Percentiles rank a stretch among this genome's conserved stretches.
These are phyloP conservation scores for Taphrina betulina DNA, from an alignment of 1,139 yeast species.

Conservation along the genomic window DNA sequence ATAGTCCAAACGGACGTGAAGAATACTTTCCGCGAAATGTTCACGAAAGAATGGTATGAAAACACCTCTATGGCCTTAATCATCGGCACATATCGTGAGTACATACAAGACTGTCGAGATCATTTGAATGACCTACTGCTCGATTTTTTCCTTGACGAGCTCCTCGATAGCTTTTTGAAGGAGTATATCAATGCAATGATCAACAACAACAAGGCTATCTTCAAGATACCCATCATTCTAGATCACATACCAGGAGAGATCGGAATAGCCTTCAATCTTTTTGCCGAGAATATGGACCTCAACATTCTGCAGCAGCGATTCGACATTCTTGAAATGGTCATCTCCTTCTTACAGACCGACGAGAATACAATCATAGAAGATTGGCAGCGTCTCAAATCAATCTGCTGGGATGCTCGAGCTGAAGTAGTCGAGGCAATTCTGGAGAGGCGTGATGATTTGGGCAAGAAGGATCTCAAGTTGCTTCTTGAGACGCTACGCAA, in stretches of 20 bases:
- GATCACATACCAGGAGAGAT: slow-evolving; percentile 36
- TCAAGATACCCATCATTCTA: slow-evolving; percentile 31
- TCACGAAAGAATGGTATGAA: slow-evolving; percentile 52
- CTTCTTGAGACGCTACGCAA: slow-evolving; percentile 21
- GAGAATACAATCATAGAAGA: slow-evolving; percentile 24
- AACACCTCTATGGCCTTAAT: slow-evolving; percentile 40
- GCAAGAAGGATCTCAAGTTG: slow-evolving; percentile 26
- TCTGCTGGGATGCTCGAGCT: slow-evolving; percentile 33
- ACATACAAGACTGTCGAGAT: slow-evolving; percentile 49
- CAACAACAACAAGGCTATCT: slow-evolving; percentile 41
- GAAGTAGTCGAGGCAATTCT: slow-evolving; percentile 33
- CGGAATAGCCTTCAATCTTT: slow-evolving; percentile 31
- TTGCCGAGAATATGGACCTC: slow-evolving; percentile 32
- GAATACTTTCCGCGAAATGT: slow-evolving; percentile 51
- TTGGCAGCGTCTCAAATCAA: slow-evolving; percentile 24
- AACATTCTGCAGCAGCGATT: slow-evolving; percentile 30
- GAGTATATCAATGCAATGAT: slow-evolving; percentile 52
- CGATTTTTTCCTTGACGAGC: slow-evolving; percentile 55
- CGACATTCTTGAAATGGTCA: slow-evolving; percentile 32
- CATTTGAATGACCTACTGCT: slow-evolving; percentile 54
- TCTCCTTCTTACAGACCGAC: slow-evolving; percentile 32
- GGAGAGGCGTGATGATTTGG: slow-evolving; percentile 32
- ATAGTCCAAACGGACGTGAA: slow-evolving; percentile 71
- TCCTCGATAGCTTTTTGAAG: slow-evolving; percentile 53
- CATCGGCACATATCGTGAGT: slow-evolving; percentile 45